phyloP scores from a whole-genome alignment of 305 asterid species.

The Rubia tinctorum region DNA sequence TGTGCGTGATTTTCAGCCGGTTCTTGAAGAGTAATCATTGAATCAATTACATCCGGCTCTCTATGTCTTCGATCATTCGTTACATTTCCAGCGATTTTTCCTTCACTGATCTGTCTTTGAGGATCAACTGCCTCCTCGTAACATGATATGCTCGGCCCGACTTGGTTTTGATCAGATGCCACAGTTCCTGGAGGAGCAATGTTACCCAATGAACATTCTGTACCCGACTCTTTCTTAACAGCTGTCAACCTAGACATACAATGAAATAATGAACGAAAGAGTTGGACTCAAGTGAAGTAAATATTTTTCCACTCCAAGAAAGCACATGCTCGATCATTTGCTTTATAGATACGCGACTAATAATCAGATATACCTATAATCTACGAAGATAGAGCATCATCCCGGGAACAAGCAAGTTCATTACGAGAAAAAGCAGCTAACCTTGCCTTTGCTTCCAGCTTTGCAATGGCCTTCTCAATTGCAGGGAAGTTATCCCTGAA shows the following conservation, averaged over 20 bases:
- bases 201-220: conserved; percentile 19
- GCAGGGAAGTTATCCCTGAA: conserved; percentile 48
- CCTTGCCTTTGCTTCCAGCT: conserved; percentile 46
- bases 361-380: neutral
- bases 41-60: conserved; percentile 8
- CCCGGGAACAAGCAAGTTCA: conserved; percentile 5
- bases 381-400: neutral
- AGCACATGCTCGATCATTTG: neutral
- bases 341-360: neutral
- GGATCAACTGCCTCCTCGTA: conserved; percentile 17
- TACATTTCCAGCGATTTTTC: neutral
- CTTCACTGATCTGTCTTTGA: conserved; percentile 5
- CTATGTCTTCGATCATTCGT: neutral
- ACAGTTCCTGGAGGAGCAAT: conserved; percentile 13
- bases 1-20: conserved; percentile 19
- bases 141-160: conserved; percentile 20
- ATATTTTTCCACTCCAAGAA: neutral
- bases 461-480: conserved; percentile 52
- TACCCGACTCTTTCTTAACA: conserved; percentile 30
- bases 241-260: conserved; percentile 27
- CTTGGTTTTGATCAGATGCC: conserved; percentile 11
- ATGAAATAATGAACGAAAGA: conserved; percentile 2
- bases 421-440: conserved; percentile 21
- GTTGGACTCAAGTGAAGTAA: conserved; percentile 12
- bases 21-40: conserved; percentile 17